phyloP scores from a whole-genome alignment of 169 alveolate genomes.

The Cryptosporidium andersoni region DNA sequence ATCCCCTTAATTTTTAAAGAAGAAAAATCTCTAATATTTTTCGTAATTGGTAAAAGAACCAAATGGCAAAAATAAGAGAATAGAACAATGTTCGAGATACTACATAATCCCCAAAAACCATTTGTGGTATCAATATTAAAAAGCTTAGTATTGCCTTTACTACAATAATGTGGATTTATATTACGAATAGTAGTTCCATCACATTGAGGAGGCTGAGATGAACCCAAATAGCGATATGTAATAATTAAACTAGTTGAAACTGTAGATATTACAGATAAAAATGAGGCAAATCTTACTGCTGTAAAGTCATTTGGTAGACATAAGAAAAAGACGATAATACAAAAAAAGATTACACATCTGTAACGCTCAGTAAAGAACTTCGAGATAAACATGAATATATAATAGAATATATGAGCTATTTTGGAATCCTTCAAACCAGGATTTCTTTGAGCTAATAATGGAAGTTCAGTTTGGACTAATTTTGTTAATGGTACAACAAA shows the following conservation, averaged over 20 bases:
- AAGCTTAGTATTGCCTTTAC: constrained; percentile 14
- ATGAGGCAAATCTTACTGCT: constrained; percentile 44
- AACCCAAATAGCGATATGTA: constrained; percentile 6
- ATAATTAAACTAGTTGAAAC: constrained; percentile 47
- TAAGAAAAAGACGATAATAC: constrained; percentile 37
- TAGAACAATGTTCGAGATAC: constrained; percentile 44
- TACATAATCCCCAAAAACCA: constrained; percentile 25
- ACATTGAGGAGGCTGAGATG: constrained; percentile 48
- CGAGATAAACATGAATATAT: constrained; percentile 15
- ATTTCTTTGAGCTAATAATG: constrained; percentile 8
- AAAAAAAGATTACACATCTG: constrained; percentile 41
- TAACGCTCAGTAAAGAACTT: constrained; percentile 34
- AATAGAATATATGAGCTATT: not conserved
- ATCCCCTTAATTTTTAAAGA: constrained; percentile 43
- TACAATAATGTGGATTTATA: constrained; percentile 37
- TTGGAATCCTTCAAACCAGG: constrained; percentile 14
- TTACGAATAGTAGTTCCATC: not conserved
- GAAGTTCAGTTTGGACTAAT: constrained; percentile 26
- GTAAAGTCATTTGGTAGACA: constrained; percentile 48
- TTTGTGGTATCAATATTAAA: constrained; percentile 3
- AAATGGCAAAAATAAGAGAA: constrained; percentile 60
- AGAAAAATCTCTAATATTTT: constrained; percentile 40
- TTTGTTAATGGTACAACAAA: constrained; percentile 25
- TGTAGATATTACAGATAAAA: constrained; percentile 44
- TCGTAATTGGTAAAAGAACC: constrained; percentile 36